Evolutionary conservation across 2,329 filamentous ascomycete genomes (phyloP).

Genomic region (Venturiaceae sp.): DNA sequence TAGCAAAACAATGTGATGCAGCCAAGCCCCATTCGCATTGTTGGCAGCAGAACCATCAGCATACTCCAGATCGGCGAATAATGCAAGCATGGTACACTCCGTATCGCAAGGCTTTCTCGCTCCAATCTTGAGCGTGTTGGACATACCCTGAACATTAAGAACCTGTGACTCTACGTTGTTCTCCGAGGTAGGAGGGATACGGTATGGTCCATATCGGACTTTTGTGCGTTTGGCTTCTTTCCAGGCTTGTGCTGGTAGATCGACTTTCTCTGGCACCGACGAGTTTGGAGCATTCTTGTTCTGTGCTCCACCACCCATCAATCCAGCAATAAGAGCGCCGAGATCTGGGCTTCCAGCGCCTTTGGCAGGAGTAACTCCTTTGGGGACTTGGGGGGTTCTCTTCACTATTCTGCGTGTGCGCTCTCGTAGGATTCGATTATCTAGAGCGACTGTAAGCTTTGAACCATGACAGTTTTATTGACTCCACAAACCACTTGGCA

Average conservation of each 20-base stretch:
- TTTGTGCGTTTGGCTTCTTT: neutral
- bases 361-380: too few relatives aligned
- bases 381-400: too few relatives aligned
- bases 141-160: neutral
- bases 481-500: too few relatives aligned
- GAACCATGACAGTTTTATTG: too few relatives aligned
- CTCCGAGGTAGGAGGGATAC: neutral
- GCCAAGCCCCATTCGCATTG: conserved; percentile 1
- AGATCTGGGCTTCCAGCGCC: too few relatives aligned
- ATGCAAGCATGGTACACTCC: neutral
- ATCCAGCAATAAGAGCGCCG: too few relatives aligned
- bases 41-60: conserved; percentile 1
- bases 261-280: neutral
- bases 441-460: too few relatives aligned
- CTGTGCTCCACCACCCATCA: too few relatives aligned
- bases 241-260: neutral
- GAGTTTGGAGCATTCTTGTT: too few relatives aligned
- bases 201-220: conserved; percentile 2
- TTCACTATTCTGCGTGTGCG: too few relatives aligned
- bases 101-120: conserved; percentile 1
- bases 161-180: neutral
- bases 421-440: too few relatives aligned
- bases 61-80: conserved; percentile 4
- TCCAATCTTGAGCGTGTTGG: neutral
- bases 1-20: conserved; percentile 3